Evolutionary conservation across 1,284 basidiomycete species (phyloP), one percentile per base, ranked within the genome.

Genomic region (Xanthoconium separans): DNA sequence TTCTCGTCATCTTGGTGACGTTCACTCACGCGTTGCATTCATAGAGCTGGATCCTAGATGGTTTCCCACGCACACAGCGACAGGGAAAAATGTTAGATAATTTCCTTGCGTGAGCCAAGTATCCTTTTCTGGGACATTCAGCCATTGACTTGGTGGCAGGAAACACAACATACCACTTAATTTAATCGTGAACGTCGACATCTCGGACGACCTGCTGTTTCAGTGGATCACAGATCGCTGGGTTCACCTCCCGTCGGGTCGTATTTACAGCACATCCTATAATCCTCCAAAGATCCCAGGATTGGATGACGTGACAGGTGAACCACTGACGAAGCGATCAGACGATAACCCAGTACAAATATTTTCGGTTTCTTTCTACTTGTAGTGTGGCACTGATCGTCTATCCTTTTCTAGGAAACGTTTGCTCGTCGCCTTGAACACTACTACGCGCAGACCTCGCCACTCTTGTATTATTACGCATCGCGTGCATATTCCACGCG

Each of bases 1-100:
- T 39, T 33, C 6, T 22, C 8, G 24, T 53, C 31, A 10, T 22
- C 12, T 33, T 27, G 33, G 29, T 34, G 51, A 44, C 39, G 40
- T 24, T 53, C 63, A 41, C 53, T 64, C 46, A 57, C 53, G 40
- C 44, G 53, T 27, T 48, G 53, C 16, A 16, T 52, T 10, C 34
- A 39, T 54, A 89, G 82, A 85, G 89, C 67, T 98, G 95, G 95
- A 89, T 98, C 58, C 73, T 98, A 40, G 96, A 99, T 63, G 96
- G 96, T 9, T 98, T 98, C 68, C 96, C 96, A 22, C 85, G 96
- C 44, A 99, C 96, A 2, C 74, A 95, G 7, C 84, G 84, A 12
- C 96, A 99, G 72, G 95, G 91, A 2, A 76, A 88, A 66, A 75
- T 96, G 36, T 77, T 99, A 24, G 91, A 97, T 62, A 71, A 73